phyloP scores from a whole-genome alignment of 2,329 filamentous ascomycete species.

The Stromatinia cepivora region DNA sequence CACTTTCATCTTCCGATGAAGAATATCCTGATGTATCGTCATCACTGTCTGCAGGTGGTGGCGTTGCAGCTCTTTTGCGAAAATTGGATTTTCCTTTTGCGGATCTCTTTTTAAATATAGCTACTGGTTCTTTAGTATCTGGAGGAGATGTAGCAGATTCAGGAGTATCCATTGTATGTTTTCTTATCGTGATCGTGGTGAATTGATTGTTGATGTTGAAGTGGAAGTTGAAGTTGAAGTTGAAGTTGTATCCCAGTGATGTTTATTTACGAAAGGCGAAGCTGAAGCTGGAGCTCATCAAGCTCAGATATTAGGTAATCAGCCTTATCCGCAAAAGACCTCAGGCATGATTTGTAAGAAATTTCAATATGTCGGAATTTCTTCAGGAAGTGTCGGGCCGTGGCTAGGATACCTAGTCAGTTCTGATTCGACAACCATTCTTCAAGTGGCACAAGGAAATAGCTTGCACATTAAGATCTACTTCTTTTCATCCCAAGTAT shows the following conservation, averaged over 20 bases:
- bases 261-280: background rate
- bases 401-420: background rate
- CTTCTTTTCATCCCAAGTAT: background rate
- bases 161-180: slow-evolving; percentile 19
- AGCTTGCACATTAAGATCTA: background rate
- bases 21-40: slow-evolving; percentile 55
- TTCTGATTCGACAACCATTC: background rate
- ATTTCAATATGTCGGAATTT: background rate
- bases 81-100: slow-evolving; percentile 74
- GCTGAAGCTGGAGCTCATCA: slow-evolving; percentile 12
- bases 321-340: background rate
- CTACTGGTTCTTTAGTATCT: slow-evolving; percentile 43
- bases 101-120: slow-evolving; percentile 83
- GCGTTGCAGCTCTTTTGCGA: slow-evolving; percentile 78
- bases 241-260: background rate
- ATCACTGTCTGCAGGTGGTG: slow-evolving; percentile 63
- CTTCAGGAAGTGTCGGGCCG: background rate
- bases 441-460: background rate
- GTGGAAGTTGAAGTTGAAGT: no score
- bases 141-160: background rate
- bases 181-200: background rate
- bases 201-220: background rate
- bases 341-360: slow-evolving; percentile 9
- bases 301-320: slow-evolving; percentile 6
- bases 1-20: slow-evolving; percentile 74